Evolutionary conservation across 2,329 filamentous ascomycete genomes (phyloP).

Genomic region (Monilinia aucupariae): DNA sequence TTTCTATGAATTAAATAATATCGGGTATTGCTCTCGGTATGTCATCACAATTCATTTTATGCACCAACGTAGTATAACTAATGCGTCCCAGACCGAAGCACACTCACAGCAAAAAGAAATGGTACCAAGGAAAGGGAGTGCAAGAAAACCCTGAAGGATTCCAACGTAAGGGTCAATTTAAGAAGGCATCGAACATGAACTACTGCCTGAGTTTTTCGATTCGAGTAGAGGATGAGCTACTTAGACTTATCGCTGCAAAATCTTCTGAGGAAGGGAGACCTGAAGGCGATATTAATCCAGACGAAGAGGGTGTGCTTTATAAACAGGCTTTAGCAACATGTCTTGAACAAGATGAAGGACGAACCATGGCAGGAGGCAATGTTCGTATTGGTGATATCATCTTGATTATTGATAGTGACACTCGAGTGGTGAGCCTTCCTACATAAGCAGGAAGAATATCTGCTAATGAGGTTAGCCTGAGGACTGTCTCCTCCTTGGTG

Average conservation of each 20-base stretch:
- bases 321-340: conserved; percentile 45
- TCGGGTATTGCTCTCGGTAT: conserved; percentile 47
- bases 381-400: conserved; percentile 59
- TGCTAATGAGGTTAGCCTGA: conserved; percentile 16
- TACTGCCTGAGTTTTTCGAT: conserved; percentile 43
- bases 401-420: conserved; percentile 64
- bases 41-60: neutral
- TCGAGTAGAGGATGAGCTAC: conserved; percentile 43
- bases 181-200: conserved; percentile 74
- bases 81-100: conserved; percentile 37
- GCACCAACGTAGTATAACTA: neutral
- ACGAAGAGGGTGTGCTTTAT: conserved; percentile 44
- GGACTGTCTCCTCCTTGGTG: conserved; percentile 37
- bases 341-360: conserved; percentile 44
- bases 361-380: conserved; percentile 55
- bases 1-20: conserved; percentile 52
- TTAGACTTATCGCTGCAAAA: conserved; percentile 15
- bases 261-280: conserved; percentile 10
- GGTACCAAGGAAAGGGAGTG: conserved; percentile 17
- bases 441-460: neutral
- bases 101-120: conserved; percentile 17
- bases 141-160: conserved; percentile 37
- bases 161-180: conserved; percentile 58
- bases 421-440: conserved; percentile 41
- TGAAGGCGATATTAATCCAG: conserved; percentile 20